Percentiles rank a stretch among this genome's conserved stretches.
Evolutionary conservation across 352 stramenopile species (phyloP).

Genomic region (Bremia lactucae): DNA sequence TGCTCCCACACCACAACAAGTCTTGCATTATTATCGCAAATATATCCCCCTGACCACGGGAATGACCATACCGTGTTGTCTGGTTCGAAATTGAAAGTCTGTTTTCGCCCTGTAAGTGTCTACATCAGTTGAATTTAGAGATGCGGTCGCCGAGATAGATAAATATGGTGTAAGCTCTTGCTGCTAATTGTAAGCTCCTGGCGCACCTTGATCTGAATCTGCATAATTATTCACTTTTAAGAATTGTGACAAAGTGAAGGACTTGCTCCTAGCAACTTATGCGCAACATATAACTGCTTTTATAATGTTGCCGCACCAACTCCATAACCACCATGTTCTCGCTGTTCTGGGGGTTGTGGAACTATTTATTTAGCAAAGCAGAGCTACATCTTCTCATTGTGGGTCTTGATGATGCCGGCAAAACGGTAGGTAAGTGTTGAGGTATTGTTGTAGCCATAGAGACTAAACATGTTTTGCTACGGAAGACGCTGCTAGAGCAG

Average conservation of each 20-base stretch:
- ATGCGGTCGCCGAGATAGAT: no score
- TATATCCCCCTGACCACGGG: background rate
- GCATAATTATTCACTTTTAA: no score
- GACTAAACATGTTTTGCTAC: background rate
- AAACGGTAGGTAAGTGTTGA: slow-evolving; percentile 73
- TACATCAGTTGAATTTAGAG: no score
- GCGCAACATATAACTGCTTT: background rate
- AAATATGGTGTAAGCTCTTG: background rate
- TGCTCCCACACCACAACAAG: slow-evolving; percentile 15
- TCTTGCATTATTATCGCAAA: background rate
- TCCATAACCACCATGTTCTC: slow-evolving; percentile 56
- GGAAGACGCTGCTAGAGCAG: slow-evolving; percentile 81
- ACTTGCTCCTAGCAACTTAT: background rate
- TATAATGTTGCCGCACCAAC: background rate
- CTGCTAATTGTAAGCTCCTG: background rate
- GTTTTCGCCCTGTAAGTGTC: slow-evolving; percentile 81
- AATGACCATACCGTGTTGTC: slow-evolving; percentile 60
- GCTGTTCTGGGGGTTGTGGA: slow-evolving; percentile 69
- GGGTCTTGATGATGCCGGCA: slow-evolving; percentile 86
- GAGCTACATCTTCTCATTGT: slow-evolving; percentile 89
- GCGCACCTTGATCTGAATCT: slow-evolving; percentile 82
- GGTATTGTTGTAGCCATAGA: background rate
- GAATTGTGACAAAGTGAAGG: no score
- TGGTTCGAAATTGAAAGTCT: slow-evolving; percentile 85
- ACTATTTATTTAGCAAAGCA: slow-evolving; percentile 78